phyloP scores from a whole-genome alignment of 176 grass and related monocot species.

The Calamus simplicifolius region DNA sequence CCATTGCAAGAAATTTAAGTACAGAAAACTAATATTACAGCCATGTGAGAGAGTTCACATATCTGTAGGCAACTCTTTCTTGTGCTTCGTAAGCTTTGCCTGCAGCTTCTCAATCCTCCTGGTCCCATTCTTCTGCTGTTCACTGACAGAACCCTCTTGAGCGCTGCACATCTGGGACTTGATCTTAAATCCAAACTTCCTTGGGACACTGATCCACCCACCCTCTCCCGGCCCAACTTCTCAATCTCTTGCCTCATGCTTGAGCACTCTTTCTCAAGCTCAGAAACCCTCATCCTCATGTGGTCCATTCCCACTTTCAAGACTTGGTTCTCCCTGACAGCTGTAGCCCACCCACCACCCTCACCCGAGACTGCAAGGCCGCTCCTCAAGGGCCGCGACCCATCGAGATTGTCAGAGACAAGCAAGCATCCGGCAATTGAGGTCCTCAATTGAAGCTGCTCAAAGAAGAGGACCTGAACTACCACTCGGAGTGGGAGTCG shows the following conservation, averaged over 20 bases:
- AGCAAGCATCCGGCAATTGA: constrained; percentile 11
- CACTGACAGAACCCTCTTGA: constrained; percentile 57
- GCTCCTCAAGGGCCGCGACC: neutral
- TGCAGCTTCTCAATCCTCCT: constrained; percentile 69
- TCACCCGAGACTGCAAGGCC: neutral
- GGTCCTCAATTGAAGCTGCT: constrained; percentile 17
- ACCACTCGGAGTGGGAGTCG: constrained; percentile 9
- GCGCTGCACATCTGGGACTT: constrained; percentile 84
- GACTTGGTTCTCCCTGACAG: neutral
- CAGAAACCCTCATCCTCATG: constrained; percentile 11
- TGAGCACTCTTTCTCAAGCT: constrained; percentile 12
- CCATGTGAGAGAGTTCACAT: constrained; percentile 7
- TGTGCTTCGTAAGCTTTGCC: constrained; percentile 58
- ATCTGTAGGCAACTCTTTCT: constrained; percentile 48
- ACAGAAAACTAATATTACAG: too few species aligned
- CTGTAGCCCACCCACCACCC: neutral
- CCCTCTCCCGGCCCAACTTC: constrained; percentile 3
- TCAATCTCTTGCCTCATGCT: constrained; percentile 11
- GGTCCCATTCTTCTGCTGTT: constrained; percentile 54
- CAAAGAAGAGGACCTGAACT: constrained; percentile 14
- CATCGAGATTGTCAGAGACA: constrained; percentile 14
- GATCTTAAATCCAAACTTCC: constrained; percentile 49
- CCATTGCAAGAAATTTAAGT: too few species aligned
- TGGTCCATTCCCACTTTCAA: constrained; percentile 8
- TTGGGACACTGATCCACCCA: constrained; percentile 31